Evolutionary conservation across 2,329 filamentous ascomycete genomes (phyloP).

Genomic region (Juglanconis juglandina): DNA sequence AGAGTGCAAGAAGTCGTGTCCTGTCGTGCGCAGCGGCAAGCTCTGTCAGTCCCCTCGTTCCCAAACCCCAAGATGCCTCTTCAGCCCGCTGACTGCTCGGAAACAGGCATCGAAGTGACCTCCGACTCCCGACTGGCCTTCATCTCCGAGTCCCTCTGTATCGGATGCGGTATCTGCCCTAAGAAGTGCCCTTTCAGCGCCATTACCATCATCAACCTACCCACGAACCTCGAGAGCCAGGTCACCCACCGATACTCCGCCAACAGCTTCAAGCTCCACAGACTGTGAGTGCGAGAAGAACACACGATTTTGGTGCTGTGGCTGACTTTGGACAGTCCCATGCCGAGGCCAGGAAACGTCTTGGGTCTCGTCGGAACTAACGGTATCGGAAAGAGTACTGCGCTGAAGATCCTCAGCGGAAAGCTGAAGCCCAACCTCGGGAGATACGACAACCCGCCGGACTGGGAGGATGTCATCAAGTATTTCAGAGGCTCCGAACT

Average conservation of each 20-base stretch:
- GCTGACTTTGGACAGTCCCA: slow-evolving; percentile 49
- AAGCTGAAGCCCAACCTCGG: slow-evolving; percentile 98
- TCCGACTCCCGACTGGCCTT: slow-evolving; percentile 91
- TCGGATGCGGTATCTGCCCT: slow-evolving; percentile 98
- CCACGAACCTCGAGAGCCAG: slow-evolving; percentile 96
- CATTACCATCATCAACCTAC: slow-evolving; percentile 99
- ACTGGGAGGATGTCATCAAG: slow-evolving; percentile 99
- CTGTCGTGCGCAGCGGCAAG: slow-evolving; percentile 95
- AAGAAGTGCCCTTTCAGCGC: slow-evolving; percentile 99
- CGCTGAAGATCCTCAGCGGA: slow-evolving; percentile 95
- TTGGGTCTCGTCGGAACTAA: slow-evolving; percentile 96
- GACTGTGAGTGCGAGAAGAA: slow-evolving; percentile 32
- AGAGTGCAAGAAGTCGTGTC: slow-evolving; percentile 98
- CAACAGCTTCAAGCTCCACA: slow-evolving; percentile 99
- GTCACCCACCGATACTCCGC: slow-evolving; percentile 98
- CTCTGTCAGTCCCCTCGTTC: slow-evolving; percentile 60
- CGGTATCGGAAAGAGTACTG: slow-evolving; percentile 99
- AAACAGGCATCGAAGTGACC: slow-evolving; percentile 92
- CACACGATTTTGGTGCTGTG: neutral
- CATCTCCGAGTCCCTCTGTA: slow-evolving; percentile 93
- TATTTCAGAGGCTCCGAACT: slow-evolving; percentile 97
- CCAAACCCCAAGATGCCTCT: slow-evolving; percentile 33
- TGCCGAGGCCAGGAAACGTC: slow-evolving; percentile 92
- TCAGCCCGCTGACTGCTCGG: slow-evolving; percentile 67
- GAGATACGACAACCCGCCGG: slow-evolving; percentile 89